Percentiles rank a stretch among this genome's conserved stretches.
These are phyloP conservation scores for Amaranthus cruentus DNA, from an alignment of 148 eudicot genomes.

Conservation along the genomic window DNA sequence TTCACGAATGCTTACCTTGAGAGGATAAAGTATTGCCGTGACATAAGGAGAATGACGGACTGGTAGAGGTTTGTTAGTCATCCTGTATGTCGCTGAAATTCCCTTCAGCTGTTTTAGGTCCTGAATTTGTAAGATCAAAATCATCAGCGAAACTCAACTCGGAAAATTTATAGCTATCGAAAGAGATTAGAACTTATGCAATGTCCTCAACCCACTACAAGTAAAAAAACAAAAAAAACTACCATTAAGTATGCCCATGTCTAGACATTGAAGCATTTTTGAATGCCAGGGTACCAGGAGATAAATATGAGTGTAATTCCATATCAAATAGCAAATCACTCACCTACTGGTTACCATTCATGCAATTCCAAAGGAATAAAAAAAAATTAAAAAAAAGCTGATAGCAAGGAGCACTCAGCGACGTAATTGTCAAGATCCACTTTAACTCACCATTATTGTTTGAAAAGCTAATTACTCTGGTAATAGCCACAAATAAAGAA, in stretches of 20 bases:
- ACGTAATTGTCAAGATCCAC: background rate
- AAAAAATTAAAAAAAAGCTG: background rate
- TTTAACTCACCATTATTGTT: background rate
- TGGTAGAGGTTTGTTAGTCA: slow-evolving; percentile 94
- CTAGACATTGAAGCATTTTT: background rate
- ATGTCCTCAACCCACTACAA: background rate
- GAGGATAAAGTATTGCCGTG: slow-evolving; percentile 62
- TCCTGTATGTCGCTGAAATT: slow-evolving; percentile 81
- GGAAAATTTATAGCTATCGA: slow-evolving; percentile 1
- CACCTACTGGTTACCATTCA: background rate
- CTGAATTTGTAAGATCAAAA: slow-evolving; percentile 33
- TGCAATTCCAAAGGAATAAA: background rate
- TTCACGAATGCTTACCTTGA: slow-evolving; percentile 50
- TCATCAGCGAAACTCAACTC: slow-evolving; percentile 1
- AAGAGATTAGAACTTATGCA: background rate
- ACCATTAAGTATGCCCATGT: background rate
- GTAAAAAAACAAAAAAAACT: background rate
- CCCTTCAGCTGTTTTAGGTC: slow-evolving; percentile 87
- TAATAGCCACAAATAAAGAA: background rate
- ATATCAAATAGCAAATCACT: background rate
- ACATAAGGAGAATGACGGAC: slow-evolving; percentile 84
- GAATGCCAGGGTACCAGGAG: background rate
- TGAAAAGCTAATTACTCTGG: background rate
- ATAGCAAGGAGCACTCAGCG: background rate
- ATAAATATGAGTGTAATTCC: background rate